A percentile compares a stretch with the other conserved stretches of the same genome.
These are phyloP conservation scores for Podila horticola DNA, from an alignment of 192 early-diverging fungal genomes.

Conservation along the genomic window DNA sequence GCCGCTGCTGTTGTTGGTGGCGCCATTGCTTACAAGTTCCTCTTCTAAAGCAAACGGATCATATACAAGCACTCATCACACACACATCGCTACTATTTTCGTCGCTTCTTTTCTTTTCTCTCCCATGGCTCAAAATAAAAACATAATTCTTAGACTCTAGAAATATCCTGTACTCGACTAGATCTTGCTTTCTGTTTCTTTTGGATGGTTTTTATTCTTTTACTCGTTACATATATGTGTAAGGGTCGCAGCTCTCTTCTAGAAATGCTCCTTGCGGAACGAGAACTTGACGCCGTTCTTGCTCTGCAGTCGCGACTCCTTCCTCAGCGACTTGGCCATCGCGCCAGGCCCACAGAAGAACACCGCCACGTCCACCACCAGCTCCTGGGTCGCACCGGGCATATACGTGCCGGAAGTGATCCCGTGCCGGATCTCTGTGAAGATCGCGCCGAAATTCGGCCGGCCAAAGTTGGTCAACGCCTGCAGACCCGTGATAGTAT, in stretches of 20 bases:
- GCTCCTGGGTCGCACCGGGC: conserved; percentile 56
- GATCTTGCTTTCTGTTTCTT: not conserved
- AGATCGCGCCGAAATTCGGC: conserved; percentile 78
- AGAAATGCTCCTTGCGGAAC: conserved; percentile 81
- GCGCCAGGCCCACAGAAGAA: conserved; percentile 86
- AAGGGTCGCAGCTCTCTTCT: not conserved
- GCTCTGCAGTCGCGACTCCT: conserved; percentile 54
- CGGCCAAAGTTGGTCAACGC: conserved; percentile 81
- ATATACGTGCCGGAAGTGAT: conserved; percentile 52
- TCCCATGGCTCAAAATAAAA: not conserved
- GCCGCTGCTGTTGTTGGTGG: conserved; percentile 27
- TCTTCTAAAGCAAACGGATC: conserved; percentile 11
- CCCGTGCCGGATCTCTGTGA: conserved; percentile 59
- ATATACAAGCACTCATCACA: not conserved
- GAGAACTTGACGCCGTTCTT: conserved; percentile 62
- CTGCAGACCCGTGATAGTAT: conserved; percentile 77
- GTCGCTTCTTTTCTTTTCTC: not conserved
- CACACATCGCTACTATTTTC: not conserved
- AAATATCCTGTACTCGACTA: not conserved
- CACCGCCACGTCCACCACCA: conserved; percentile 74
- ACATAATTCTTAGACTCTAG: no score
- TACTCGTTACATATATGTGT: not conserved
- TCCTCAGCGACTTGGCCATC: conserved; percentile 67
- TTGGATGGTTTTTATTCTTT: not conserved
- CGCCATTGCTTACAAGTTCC: conserved; percentile 31